Percentiles rank a stretch among this genome's conserved stretches.
Evolutionary conservation across 208 protist genomes (phyloP).

Genomic region (Acanthamoeba lugdunensis): DNA sequence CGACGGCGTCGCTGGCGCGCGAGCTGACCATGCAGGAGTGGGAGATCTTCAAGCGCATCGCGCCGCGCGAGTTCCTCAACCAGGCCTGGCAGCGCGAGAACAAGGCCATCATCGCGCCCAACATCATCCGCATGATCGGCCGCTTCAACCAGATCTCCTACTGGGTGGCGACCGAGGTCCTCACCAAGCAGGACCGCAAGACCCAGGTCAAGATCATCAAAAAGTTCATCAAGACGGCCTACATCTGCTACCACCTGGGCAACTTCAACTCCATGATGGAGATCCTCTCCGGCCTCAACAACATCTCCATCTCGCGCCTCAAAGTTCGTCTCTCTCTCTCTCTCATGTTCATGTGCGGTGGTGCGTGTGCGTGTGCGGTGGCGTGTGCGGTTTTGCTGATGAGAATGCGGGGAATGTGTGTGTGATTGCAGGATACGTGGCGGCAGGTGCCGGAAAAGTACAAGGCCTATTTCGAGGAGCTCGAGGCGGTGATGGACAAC

Average conservation of each 20-base stretch:
- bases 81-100: constrained; percentile 64
- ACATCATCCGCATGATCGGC: constrained; percentile 27
- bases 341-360: background rate
- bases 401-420: background rate
- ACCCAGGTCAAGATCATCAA: background rate
- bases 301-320: constrained; percentile 17
- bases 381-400: background rate
- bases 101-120: constrained; percentile 28
- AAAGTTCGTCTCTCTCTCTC: background rate
- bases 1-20: background rate
- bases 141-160: constrained; percentile 59
- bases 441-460: constrained; percentile 21
- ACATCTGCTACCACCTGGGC: background rate
- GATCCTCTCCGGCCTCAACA: constrained; percentile 63
- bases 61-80: constrained; percentile 61
- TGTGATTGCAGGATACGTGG: background rate
- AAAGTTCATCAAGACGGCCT: constrained; percentile 57
- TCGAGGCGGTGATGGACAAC: background rate
- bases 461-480: constrained; percentile 54
- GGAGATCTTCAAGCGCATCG: constrained; percentile 37
- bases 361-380: background rate
- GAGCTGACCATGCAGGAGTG: constrained; percentile 61
- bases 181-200: background rate
- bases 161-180: constrained; percentile 59
- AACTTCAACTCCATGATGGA: constrained; percentile 72